A percentile compares a stretch with the other conserved stretches of the same genome.
Evolutionary conservation across 2,329 filamentous ascomycete genomes (phyloP).

Genomic region (Colletotrichum tropicicola): DNA sequence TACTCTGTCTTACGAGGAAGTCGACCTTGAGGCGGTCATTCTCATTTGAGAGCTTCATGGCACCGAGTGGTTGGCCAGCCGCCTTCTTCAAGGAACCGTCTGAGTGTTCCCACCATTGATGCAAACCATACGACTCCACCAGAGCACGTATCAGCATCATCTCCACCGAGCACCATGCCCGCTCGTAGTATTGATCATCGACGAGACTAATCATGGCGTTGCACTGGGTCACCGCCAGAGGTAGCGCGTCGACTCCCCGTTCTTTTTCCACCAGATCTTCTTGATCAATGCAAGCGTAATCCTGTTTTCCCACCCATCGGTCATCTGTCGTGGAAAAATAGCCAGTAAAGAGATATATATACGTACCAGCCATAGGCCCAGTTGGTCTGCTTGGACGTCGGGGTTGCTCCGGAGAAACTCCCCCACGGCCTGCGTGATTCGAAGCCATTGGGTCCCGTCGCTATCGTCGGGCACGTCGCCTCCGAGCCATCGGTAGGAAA

Average conservation of each 20-base stretch:
- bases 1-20: neutral
- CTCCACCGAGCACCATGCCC: constrained; percentile 49
- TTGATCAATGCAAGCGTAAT: constrained; percentile 49
- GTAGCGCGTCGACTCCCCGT: constrained; percentile 44
- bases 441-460: constrained; percentile 41
- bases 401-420: constrained; percentile 37
- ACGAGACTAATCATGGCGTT: constrained; percentile 48
- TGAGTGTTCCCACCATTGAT: constrained; percentile 38
- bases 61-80: neutral
- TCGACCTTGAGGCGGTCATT: neutral
- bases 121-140: constrained; percentile 39
- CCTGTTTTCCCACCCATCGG: constrained; percentile 8
- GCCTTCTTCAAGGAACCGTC: neutral
- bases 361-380: constrained; percentile 38
- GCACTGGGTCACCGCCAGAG: constrained; percentile 47
- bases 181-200: constrained; percentile 42
- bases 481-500: constrained; percentile 45
- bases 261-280: constrained; percentile 33
- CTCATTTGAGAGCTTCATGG: neutral
- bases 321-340: neutral
- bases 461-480: constrained; percentile 38
- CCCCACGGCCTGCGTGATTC: constrained; percentile 40
- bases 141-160: constrained; percentile 42
- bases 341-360: neutral
- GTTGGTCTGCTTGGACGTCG: constrained; percentile 30